Evolutionary conservation across 345 rosid genomes (phyloP).

Genomic region (Camelina sativa): DNA sequence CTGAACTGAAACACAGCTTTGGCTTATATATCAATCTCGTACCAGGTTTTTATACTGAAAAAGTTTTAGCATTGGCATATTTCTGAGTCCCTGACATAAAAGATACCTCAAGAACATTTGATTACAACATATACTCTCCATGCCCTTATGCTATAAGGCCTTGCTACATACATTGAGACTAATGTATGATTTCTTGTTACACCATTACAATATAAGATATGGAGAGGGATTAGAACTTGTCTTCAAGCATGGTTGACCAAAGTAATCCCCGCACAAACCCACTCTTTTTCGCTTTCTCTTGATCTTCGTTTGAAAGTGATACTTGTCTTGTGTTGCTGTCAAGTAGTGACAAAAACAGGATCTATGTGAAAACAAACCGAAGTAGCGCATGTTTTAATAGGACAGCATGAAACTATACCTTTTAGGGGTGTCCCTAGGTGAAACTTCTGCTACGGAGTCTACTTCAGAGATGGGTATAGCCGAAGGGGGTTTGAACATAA

Average conservation of each 20-base stretch:
- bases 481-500: constrained; percentile 55
- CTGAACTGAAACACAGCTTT: constrained; percentile 27
- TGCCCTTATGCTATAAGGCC: constrained; percentile 10
- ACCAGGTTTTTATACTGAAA: background rate
- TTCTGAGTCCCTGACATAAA: background rate
- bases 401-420: constrained; percentile 42
- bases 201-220: constrained; percentile 23
- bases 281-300: constrained; percentile 55
- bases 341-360: background rate
- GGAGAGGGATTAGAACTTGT: constrained; percentile 40
- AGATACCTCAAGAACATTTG: background rate
- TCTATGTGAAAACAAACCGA: background rate
- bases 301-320: constrained; percentile 53
- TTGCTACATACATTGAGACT: constrained; percentile 33
- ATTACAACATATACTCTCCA: constrained; percentile 26
- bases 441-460: constrained; percentile 44
- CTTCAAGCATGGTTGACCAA: constrained; percentile 59
- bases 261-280: constrained; percentile 58
- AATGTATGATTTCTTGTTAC: constrained; percentile 31
- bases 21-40: constrained; percentile 15
- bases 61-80: background rate
- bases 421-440: constrained; percentile 42
- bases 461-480: constrained; percentile 41
- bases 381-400: background rate
- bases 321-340: constrained; percentile 44